Evolutionary conservation across 129 eudicot species (phyloP), one percentile per base, ranked within the genome.

Genomic region (Mikania micrantha): DNA sequence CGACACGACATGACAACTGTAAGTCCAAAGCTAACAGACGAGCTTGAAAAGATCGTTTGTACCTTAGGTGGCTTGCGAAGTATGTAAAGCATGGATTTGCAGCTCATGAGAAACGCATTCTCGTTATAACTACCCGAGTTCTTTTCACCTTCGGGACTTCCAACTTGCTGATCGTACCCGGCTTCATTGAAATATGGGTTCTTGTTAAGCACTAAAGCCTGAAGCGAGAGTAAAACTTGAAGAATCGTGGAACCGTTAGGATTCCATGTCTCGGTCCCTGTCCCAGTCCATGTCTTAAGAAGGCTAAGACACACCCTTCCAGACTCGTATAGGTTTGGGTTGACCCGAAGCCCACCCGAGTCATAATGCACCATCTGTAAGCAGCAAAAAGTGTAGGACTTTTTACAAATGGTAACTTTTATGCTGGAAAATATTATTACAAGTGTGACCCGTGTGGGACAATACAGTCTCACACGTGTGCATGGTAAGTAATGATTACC

Each of bases 251-350:
- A 94, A 47, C 82, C 80, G 9, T 59, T 73, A 1, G 99, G 99
- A 63, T 85, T 85, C 99, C 99, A 94, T 32, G 84, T 88, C 84
- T 94, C 99, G 16, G 73, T 82, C 12, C 86, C 90, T 4, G 85
- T 77, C 11, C 99, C 99, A 0, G 84, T 73, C 99, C 99, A 94
- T 12, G 99, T 94, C 47, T 94, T 94, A 9, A 94, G 88, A 11
- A 94, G 93, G 82, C 99, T 94, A 31, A 94, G 90, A 57, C 99
- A 94, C 59, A 94, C 95, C 81, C 84, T 85, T 24, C 99, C 99
- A 7, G 97, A 89, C 77, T 89, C 97, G 22, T 90, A 94, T 60
- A 94, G 44, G 63, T 94, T 94, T 0, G 99, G 99, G 75, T 94
- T 94, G 20, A 94, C 84, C 21, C 99, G 90, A 53, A 89, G 91